Conservation (phyloP, 306 rosid genomes). For the Cucurbita moschata region DNA sequence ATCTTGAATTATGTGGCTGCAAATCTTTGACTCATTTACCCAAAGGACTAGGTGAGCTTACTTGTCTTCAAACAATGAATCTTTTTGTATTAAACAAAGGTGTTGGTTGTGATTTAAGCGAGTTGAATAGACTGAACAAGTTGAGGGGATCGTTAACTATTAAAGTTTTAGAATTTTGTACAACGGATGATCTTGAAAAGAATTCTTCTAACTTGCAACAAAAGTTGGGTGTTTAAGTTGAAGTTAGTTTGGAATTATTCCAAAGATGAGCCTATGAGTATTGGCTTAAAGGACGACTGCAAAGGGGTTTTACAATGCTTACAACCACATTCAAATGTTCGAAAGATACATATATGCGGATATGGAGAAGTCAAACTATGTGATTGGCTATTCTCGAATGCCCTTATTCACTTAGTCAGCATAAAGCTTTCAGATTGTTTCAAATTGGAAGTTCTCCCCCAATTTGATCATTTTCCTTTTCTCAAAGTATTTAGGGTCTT, state of each 20-base stretch:
- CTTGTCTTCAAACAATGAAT: not conserved
- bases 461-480: not conserved
- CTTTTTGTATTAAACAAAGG: too few species aligned
- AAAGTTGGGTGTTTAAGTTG: not conserved
- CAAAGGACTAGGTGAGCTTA: too few species aligned
- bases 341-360: not conserved
- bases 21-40: not conserved
- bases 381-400: not conserved
- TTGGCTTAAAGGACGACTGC: not conserved
- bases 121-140: not conserved
- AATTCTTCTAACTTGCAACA: not conserved
- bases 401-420: not conserved
- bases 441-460: not conserved
- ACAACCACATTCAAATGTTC: not conserved
- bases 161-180: not conserved
- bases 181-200: not conserved
- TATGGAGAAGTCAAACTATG: not conserved
- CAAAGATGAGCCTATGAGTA: not conserved
- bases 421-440: not conserved
- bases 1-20: not conserved
- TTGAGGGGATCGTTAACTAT: not conserved
- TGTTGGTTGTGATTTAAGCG: not conserved
- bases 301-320: not conserved
- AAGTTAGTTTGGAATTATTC: not conserved
- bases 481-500: not conserved